These are phyloP conservation scores for Circinella minor DNA, from an alignment of 371 early-diverging fungal genomes.

Conservation along the genomic window DNA sequence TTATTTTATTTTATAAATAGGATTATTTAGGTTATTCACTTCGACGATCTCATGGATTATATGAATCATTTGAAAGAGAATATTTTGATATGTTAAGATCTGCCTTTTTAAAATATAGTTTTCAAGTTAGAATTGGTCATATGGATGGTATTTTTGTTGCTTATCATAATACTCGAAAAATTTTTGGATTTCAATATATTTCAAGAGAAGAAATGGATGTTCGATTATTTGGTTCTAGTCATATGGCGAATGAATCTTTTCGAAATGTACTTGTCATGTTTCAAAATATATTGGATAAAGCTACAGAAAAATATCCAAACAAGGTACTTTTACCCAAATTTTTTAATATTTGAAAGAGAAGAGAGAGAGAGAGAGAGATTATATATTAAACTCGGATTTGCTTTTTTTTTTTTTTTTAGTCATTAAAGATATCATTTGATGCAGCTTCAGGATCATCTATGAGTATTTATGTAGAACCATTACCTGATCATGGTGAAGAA, in stretches of 20 bases:
- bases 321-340: conserved; percentile 41
- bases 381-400: too few species aligned
- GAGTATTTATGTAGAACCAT: conserved; percentile 44
- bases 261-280: conserved; percentile 63
- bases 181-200: conserved; percentile 97
- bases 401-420: too few species aligned
- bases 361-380: too few species aligned
- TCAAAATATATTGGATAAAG: conserved; percentile 64
- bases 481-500: conserved; percentile 16
- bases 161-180: conserved; percentile 89
- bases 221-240: conserved; percentile 76
- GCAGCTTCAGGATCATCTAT: conserved; percentile 35
- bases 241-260: conserved; percentile 80
- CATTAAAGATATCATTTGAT: conserved; percentile 51
- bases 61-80: conserved; percentile 90
- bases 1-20: too few species aligned
- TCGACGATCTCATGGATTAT: conserved; percentile 61
- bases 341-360: too few species aligned
- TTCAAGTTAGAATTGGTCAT: conserved; percentile 93
- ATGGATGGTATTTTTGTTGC: conserved; percentile 97
- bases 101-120: conserved; percentile 88
- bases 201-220: conserved; percentile 86
- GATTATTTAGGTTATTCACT: conserved; percentile 66
- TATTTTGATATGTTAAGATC: conserved; percentile 93
- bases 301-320: conserved; percentile 65